phyloP scores from a whole-genome alignment of 176 grass and related monocot genomes.

The Tuctoria greenei region DNA sequence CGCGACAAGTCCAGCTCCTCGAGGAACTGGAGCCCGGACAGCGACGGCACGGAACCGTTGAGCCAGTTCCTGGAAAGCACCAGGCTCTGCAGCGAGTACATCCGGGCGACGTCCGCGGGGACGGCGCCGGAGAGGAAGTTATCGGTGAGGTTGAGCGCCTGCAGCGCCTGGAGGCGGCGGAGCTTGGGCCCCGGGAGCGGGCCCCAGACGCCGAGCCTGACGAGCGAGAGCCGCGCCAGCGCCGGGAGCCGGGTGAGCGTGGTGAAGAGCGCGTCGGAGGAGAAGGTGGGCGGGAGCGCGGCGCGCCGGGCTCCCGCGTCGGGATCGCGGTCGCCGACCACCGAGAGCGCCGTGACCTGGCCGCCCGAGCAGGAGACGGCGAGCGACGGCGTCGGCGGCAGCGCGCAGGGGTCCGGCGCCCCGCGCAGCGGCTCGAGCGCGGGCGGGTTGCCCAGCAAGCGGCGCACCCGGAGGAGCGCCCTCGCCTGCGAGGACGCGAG shows the following conservation, averaged over 20 bases:
- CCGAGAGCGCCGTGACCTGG: conserved; percentile 54
- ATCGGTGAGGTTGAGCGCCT: conserved; percentile 63
- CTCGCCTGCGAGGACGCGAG: conserved; percentile 66
- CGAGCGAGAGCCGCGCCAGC: conserved; percentile 54
- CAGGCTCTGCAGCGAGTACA: conserved; percentile 65
- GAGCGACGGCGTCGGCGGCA: conserved; percentile 42
- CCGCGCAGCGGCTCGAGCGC: conserved; percentile 17
- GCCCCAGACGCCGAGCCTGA: conserved; percentile 69
- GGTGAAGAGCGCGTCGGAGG: conserved; percentile 78
- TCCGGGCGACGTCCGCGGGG: conserved; percentile 46
- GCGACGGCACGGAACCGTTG: conserved; percentile 58
- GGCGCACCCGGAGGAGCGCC: conserved; percentile 55
- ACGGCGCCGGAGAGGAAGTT: conserved; percentile 70
- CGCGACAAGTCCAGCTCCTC: conserved; percentile 60
- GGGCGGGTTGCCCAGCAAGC: conserved; percentile 47
- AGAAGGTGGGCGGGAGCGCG: conserved; percentile 58
- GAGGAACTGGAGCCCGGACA: conserved; percentile 53
- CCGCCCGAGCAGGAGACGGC: conserved; percentile 50
- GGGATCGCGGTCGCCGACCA: conserved; percentile 46
- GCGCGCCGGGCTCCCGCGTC: conserved; percentile 26
- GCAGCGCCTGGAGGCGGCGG: conserved; percentile 57
- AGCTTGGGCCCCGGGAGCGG: conserved; percentile 62
- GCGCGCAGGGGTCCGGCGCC: conserved; percentile 52
- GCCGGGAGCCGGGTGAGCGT: conserved; percentile 58
- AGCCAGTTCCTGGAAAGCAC: conserved; percentile 62